Evolutionary conservation across 2,329 filamentous ascomycete species (phyloP).

Genomic region (Colletotrichum neosansevieriae): DNA sequence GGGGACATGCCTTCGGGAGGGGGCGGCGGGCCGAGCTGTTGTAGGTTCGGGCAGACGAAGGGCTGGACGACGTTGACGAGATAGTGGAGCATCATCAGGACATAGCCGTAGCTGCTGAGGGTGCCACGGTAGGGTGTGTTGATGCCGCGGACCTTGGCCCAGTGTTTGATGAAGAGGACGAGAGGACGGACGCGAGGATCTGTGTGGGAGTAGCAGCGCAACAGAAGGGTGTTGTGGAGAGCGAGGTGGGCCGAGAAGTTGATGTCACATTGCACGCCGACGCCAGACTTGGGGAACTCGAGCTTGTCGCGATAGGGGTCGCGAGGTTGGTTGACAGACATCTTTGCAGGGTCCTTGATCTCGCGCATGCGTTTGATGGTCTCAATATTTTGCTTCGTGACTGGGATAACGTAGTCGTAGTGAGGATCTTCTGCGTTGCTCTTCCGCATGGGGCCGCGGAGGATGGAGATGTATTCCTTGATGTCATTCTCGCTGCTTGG

Average conservation of each 20-base stretch:
- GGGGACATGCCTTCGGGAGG: slow-evolving; percentile 46
- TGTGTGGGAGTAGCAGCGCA: slow-evolving; percentile 85
- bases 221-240: slow-evolving; percentile 84
- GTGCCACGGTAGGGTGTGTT: slow-evolving; percentile 90
- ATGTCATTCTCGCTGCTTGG: slow-evolving; percentile 51
- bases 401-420: slow-evolving; percentile 52
- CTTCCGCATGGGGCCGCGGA: slow-evolving; percentile 54
- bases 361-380: slow-evolving; percentile 58
- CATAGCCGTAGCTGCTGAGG: slow-evolving; percentile 90
- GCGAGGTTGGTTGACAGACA: slow-evolving; percentile 63
- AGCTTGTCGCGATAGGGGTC: slow-evolving; percentile 70
- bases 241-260: slow-evolving; percentile 90
- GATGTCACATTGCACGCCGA: slow-evolving; percentile 91
- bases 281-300: slow-evolving; percentile 81
- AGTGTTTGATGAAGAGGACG: slow-evolving; percentile 89
- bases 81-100: slow-evolving; percentile 92
- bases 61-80: slow-evolving; percentile 85
- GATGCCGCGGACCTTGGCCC: slow-evolving; percentile 87
- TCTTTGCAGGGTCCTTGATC: slow-evolving; percentile 63
- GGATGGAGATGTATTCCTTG: slow-evolving; percentile 62
- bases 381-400: slow-evolving; percentile 48
- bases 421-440: slow-evolving; percentile 40
- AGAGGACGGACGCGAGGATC: slow-evolving; percentile 83
- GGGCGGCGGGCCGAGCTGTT: slow-evolving; percentile 64
- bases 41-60: slow-evolving; percentile 87